Evolutionary conservation across 768 basidiomycete genomes (phyloP), one percentile per base, ranked within the genome.

Genomic region (Lyophyllum decastes): DNA sequence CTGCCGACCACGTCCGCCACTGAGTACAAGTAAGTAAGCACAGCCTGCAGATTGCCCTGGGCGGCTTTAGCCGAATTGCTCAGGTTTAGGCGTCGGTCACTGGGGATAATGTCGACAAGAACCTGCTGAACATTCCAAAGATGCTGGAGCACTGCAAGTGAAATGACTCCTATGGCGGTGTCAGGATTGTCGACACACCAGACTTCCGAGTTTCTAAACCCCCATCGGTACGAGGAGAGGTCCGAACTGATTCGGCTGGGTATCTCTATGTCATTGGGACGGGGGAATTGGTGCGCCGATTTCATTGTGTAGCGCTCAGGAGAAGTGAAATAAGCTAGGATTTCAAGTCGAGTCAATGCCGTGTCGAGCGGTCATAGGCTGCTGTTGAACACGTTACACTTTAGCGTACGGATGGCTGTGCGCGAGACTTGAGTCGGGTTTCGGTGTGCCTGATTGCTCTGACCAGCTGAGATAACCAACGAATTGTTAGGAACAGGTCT

Each of bases 401-500:
- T 43, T 55, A 44, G 57, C 51, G 61, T 49, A 53, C 26, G 33
- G 44, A 61, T 55, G 64, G 68, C 67, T 66, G 69, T 68, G 65
- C 60, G 52, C 12, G 33, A 46, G 49, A 57, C 50, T 56, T 43
- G 57, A 63, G 60, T 54, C 49, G 38, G 21, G 49, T 57, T 59
- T 59, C 57, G 45, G 47, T 24, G 58, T 61, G 57, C 57, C 63
- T 59, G 59, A 62, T 58, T 43, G 55, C 54, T 50, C 43, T 45
- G 52, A 26, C 35, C 49, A 49, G 68, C 62, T 70, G 70, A 70
- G 71, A 70, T 70, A 70, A 68, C 61, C 51, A 54, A 64, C 71
- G 64, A 64, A 72, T 62, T 68, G 69, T 69, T 69, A 70, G 73
- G 68, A 72, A 70, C 70, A 65, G 55, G 40, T 61, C 33, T 45